These are phyloP conservation scores for Alternaria consortialis DNA, from an alignment of 2,329 filamentous ascomycete species.

Conservation along the genomic window DNA sequence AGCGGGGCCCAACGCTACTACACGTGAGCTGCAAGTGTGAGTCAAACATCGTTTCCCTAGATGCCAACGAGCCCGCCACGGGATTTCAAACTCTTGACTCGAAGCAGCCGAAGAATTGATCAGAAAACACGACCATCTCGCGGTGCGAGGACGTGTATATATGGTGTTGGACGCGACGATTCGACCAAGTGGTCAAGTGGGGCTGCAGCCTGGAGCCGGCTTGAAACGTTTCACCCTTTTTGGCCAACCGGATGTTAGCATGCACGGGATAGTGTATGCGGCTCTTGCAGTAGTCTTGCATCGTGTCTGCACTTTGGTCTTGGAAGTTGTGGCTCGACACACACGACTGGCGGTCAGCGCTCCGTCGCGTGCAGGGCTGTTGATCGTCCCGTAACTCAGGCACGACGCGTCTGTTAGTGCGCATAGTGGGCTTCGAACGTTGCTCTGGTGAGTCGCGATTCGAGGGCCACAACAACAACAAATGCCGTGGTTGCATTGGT, in stretches of 20 bases:
- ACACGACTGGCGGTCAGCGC: slow-evolving; percentile 39
- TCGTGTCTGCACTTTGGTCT: slow-evolving; percentile 26
- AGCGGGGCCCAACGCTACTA: slow-evolving; percentile 30
- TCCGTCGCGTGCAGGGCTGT: slow-evolving; percentile 28
- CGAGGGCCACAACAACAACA: slow-evolving; percentile 41
- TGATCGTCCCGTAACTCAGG: slow-evolving; percentile 16
- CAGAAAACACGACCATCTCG: slow-evolving; percentile 53
- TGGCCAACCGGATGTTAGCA: slow-evolving; percentile 33
- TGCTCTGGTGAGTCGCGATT: slow-evolving; percentile 41
- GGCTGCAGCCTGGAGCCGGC: slow-evolving; percentile 37
- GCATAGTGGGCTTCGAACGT: slow-evolving; percentile 7
- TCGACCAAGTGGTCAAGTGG: slow-evolving; percentile 39
- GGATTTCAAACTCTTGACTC: slow-evolving; percentile 31
- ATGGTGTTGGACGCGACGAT: slow-evolving; percentile 52
- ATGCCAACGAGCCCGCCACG: slow-evolving; percentile 23
- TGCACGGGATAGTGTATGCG: slow-evolving; percentile 27
- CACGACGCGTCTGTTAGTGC: slow-evolving; percentile 18
- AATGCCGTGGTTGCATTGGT: slow-evolving; percentile 26
- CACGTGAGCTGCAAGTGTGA: slow-evolving; percentile 55
- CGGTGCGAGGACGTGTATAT: slow-evolving; percentile 51
- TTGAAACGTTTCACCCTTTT: slow-evolving; percentile 45
- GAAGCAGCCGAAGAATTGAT: slow-evolving; percentile 45
- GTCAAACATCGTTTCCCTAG: slow-evolving; percentile 43
- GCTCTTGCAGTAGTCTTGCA: slow-evolving; percentile 43
- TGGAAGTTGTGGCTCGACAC: slow-evolving; percentile 39